Conservation (phyloP, 2,329 filamentous ascomycete species). For the Alternaria hordeiaustralica region DNA sequence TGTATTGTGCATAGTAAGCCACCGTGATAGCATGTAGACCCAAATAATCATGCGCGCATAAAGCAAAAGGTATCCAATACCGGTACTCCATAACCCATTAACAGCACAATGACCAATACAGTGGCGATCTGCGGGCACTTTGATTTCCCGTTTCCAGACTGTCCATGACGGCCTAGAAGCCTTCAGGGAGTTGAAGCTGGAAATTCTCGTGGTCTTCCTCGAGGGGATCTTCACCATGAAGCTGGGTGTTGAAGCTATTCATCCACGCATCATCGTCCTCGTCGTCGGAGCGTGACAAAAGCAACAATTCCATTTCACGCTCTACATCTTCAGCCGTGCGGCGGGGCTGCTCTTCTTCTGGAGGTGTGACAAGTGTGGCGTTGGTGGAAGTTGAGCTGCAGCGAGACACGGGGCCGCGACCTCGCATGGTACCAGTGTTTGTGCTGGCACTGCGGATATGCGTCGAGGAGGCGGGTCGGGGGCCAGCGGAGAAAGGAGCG, state of each 20-base stretch:
- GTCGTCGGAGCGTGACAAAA: conserved; percentile 36
- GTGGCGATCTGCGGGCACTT: background rate
- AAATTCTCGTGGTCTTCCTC: conserved; percentile 42
- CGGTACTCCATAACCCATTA: conserved; percentile 3
- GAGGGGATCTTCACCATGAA: conserved; percentile 28
- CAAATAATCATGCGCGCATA: background rate
- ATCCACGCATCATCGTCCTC: conserved; percentile 42
- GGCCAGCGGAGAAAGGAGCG: conserved; percentile 34
- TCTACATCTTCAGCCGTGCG: conserved; percentile 44
- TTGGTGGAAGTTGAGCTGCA: conserved; percentile 43
- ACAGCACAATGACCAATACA: background rate
- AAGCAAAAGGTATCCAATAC: conserved; percentile 19
- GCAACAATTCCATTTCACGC: conserved; percentile 39
- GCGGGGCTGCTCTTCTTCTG: conserved; percentile 26
- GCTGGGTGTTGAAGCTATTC: conserved; percentile 36
- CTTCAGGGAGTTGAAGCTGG: conserved; percentile 42
- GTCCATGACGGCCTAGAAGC: conserved; percentile 21
- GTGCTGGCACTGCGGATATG: conserved; percentile 23
- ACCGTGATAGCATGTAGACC: background rate
- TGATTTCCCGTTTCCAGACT: background rate
- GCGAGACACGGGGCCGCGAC: conserved; percentile 37
- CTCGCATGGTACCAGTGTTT: conserved; percentile 16
- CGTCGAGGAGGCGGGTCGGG: conserved; percentile 23
- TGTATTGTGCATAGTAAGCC: background rate
- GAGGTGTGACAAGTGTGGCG: conserved; percentile 35